Evolutionary conservation across 306 rosid genomes (phyloP).

Genomic region (Quercus agrifolia): DNA sequence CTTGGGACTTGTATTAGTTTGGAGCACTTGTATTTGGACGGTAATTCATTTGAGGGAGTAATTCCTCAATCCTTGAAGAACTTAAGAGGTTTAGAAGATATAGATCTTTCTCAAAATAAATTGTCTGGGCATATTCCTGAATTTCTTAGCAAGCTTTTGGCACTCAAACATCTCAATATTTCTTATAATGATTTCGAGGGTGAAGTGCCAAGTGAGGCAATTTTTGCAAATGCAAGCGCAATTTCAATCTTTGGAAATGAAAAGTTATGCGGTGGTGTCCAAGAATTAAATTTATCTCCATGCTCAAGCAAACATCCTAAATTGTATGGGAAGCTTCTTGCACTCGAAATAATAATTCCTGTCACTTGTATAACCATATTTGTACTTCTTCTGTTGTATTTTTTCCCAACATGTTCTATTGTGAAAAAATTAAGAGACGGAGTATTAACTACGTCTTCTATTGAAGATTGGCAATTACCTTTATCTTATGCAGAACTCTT

Average conservation of each 20-base stretch:
- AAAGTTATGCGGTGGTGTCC: constrained; percentile 34
- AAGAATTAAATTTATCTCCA: constrained; percentile 22
- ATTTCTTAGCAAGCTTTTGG: constrained; percentile 21
- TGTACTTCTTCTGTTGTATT: no score
- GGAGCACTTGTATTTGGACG: constrained; percentile 27
- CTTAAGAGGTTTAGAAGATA: constrained; percentile 31
- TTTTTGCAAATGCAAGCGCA: constrained; percentile 24
- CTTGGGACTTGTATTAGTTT: constrained; percentile 31
- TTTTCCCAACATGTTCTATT: no score
- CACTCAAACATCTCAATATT: constrained; percentile 25
- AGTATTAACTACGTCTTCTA: neutral
- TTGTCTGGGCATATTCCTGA: constrained; percentile 37
- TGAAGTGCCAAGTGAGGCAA: constrained; percentile 24
- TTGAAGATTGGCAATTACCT: neutral
- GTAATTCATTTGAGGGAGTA: constrained; percentile 30
- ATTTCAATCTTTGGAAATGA: constrained; percentile 26
- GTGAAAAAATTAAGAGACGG: neutral
- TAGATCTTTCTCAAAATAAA: constrained; percentile 32
- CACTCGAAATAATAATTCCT: no score
- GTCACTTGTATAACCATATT: no score
- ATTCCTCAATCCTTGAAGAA: constrained; percentile 25
- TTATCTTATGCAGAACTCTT: constrained; percentile 30
- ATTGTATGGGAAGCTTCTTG: no score
- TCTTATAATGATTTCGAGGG: constrained; percentile 36
- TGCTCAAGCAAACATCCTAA: neutral